Percentiles rank a stretch among this genome's conserved stretches.
phyloP scores from a whole-genome alignment of 1,284 basidiomycete genomes.

The Takashimella koratensis region DNA sequence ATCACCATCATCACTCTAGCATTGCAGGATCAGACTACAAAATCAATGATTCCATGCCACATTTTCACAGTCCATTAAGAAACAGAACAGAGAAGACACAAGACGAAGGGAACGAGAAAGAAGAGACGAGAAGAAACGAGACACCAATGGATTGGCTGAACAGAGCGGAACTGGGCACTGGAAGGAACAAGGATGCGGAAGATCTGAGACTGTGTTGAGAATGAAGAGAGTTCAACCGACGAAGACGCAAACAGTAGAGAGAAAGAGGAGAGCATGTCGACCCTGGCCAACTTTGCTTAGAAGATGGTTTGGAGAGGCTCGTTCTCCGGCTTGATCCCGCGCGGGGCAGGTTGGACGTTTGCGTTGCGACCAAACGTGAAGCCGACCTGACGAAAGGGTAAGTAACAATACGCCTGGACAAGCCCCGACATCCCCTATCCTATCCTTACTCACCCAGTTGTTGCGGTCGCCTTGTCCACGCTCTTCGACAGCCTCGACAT shows the following conservation, averaged over 20 bases:
- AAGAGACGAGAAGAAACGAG: neutral
- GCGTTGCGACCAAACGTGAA: conserved; percentile 92
- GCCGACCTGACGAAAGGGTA: conserved; percentile 57
- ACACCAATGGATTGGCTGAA: neutral
- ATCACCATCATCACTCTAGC: neutral
- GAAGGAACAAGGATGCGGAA: neutral
- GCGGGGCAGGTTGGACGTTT: conserved; percentile 21
- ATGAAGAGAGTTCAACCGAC: neutral
- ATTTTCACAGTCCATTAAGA: neutral
- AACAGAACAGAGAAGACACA: neutral
- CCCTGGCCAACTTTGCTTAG: conserved; percentile 28
- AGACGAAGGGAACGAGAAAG: neutral
- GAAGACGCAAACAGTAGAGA: too few species aligned
- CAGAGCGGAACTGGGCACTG: neutral
- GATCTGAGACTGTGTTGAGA: neutral
- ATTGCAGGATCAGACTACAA: neutral
- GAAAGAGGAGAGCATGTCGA: too few species aligned
- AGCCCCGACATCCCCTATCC: neutral
- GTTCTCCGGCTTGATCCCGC: conserved; percentile 41
- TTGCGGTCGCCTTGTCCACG: conserved; percentile 62
- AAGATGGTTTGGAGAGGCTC: conserved; percentile 51
- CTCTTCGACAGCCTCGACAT: conserved; percentile 88
- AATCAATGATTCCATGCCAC: neutral
- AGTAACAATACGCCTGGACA: conserved; percentile 51
- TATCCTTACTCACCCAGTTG: conserved; percentile 34